These are phyloP conservation scores for Scheffersomyces insectosa DNA, from an alignment of 1,139 yeast species.

Conservation along the genomic window DNA sequence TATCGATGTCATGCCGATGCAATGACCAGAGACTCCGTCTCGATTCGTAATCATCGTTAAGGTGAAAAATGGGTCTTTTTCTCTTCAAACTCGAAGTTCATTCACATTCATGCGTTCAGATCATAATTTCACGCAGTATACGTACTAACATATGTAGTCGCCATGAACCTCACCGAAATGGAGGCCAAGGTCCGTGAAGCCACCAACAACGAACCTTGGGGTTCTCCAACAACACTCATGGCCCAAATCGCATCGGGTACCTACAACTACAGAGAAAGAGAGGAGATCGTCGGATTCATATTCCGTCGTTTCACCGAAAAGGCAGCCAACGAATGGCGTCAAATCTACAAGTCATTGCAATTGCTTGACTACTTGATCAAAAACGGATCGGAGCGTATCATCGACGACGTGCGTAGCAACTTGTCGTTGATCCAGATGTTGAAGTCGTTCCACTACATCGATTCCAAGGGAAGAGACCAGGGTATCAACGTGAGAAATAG, in stretches of 20 bases:
- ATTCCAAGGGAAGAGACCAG: constrained; percentile 92
- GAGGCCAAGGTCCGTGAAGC: constrained; percentile 97
- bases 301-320: constrained; percentile 89
- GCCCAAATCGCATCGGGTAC: constrained; percentile 95
- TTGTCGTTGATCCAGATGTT: constrained; percentile 82
- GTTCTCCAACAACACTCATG: constrained; percentile 92
- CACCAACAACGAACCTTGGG: constrained; percentile 99
- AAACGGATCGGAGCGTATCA: constrained; percentile 92
- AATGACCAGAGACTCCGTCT: too few species aligned
- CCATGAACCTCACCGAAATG: constrained; percentile 91
- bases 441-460: constrained; percentile 91
- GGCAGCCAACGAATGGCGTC: constrained; percentile 97
- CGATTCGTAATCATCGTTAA: too few species aligned
- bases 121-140: too few species aligned
- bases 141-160: constrained; percentile 43
- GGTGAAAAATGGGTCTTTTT: too few species aligned
- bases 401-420: constrained; percentile 91
- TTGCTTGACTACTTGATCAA: constrained; percentile 86
- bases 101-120: too few species aligned
- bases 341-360: constrained; percentile 90
- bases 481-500: constrained; percentile 94
- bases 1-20: too few species aligned
- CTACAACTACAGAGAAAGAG: constrained; percentile 79
- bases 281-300: constrained; percentile 70
- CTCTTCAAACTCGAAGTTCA: too few species aligned